Evolutionary conservation across 306 rosid genomes (phyloP).

Genomic region (Crotalaria pallida): DNA sequence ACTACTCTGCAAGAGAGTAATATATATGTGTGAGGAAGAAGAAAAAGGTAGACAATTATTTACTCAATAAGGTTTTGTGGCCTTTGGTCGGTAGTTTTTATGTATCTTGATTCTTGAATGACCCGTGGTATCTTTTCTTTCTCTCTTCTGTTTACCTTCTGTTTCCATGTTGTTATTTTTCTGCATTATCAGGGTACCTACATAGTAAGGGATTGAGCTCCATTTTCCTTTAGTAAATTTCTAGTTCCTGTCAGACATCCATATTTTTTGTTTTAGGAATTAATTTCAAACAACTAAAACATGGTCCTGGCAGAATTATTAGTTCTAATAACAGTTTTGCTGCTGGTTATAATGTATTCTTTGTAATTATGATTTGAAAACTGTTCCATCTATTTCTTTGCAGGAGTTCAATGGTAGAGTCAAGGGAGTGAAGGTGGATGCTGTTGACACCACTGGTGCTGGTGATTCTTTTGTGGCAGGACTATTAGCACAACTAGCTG

Average conservation of each 20-base stretch:
- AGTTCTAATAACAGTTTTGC: not conserved
- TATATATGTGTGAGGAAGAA: no score
- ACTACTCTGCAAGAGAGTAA: not conserved
- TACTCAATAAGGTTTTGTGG: no score
- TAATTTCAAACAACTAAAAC: not conserved
- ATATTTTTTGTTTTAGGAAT: not conserved
- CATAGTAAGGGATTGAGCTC: not conserved
- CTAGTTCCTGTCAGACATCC: not conserved
- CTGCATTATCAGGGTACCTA: no score
- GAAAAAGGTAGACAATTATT: no score
- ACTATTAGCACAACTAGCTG: conserved; percentile 66
- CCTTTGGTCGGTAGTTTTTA: no score
- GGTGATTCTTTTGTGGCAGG: conserved; percentile 99
- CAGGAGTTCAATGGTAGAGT: conserved; percentile 89
- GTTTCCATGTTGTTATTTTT: no score
- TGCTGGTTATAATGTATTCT: not conserved
- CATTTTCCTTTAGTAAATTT: no score
- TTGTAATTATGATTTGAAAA: conserved; percentile 5
- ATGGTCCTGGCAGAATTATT: not conserved
- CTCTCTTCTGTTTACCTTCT: no score
- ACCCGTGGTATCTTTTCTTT: no score
- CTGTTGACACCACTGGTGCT: conserved; percentile 94
- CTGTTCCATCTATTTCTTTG: conserved; percentile 10
- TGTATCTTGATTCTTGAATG: no score
- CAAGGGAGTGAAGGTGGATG: conserved; percentile 72